A percentile compares a stretch with the other conserved stretches of the same genome.
These are phyloP conservation scores for Candida adriatica DNA, from an alignment of 805 yeast genomes.

Conservation along the genomic window DNA sequence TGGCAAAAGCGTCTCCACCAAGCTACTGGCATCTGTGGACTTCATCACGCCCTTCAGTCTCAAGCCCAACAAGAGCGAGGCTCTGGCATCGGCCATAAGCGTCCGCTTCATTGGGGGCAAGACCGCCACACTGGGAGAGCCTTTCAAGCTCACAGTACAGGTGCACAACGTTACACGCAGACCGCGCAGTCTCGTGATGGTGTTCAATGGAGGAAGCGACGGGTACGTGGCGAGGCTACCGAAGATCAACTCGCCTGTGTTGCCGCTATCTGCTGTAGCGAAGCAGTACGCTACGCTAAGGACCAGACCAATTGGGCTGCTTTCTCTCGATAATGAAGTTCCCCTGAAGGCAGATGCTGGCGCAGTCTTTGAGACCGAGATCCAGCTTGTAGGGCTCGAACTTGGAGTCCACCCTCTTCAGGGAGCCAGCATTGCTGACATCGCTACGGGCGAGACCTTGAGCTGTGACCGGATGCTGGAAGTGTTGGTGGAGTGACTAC, in stretches of 20 bases:
- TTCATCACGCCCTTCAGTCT: constrained; percentile 6
- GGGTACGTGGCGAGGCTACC: constrained; percentile 19
- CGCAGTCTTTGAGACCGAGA: constrained; percentile 55
- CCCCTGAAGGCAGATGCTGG: constrained; percentile 48
- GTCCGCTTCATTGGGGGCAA: constrained; percentile 60
- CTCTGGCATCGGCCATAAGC: constrained; percentile 28
- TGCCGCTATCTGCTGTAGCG: constrained; percentile 21
- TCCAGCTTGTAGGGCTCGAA: constrained; percentile 53
- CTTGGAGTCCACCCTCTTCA: constrained; percentile 59
- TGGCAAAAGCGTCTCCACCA: constrained; percentile 17
- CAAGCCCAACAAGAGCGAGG: constrained; percentile 1
- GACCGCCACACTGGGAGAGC: constrained; percentile 51
- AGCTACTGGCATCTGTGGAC: constrained; percentile 15
- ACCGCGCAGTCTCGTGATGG: constrained; percentile 45
- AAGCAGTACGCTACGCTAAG: constrained; percentile 32
- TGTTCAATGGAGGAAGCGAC: constrained; percentile 21
- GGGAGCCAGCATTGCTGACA: constrained; percentile 61
- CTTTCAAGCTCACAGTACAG: constrained; percentile 57
- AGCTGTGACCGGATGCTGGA: constrained; percentile 68
- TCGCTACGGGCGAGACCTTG: constrained; percentile 55
- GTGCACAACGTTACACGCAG: constrained; percentile 54
- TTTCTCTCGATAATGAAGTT: constrained; percentile 60
- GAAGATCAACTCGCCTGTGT: constrained; percentile 18
- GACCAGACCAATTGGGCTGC: constrained; percentile 45
- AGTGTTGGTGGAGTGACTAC: constrained; percentile 38